Percentiles rank a stretch among this genome's conserved stretches.
Conservation (phyloP, 345 rosid genomes). For the Citropsis articulata region DNA sequence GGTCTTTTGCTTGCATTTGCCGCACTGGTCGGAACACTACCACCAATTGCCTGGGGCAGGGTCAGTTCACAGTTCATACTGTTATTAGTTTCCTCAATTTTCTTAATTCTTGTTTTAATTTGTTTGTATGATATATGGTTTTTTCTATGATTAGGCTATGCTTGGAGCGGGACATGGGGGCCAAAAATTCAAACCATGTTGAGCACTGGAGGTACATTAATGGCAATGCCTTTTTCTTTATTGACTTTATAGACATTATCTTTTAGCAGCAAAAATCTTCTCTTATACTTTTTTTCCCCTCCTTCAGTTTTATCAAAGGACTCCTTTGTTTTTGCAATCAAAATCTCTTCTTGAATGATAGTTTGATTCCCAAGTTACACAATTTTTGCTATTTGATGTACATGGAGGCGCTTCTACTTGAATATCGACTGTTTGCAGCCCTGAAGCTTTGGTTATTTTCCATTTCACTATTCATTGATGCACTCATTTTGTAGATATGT, state of each 20-base stretch:
- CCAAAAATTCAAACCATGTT: conserved; percentile 36
- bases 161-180: conserved; percentile 53
- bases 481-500: neutral
- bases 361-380: neutral
- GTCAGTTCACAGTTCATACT: conserved; percentile 27
- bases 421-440: neutral
- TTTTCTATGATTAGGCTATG: conserved; percentile 30
- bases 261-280: conserved; percentile 17
- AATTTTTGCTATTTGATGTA: too few species aligned
- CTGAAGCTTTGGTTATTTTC: too few species aligned
- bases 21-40: conserved; percentile 49
- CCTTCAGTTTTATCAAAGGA: neutral
- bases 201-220: conserved; percentile 37
- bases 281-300: neutral
- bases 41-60: conserved; percentile 49
- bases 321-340: neutral
- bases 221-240: neutral
- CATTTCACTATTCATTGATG: neutral
- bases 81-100: neutral
- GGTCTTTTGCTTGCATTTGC: conserved; percentile 68
- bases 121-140: neutral
- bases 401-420: neutral
- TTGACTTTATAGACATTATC: neutral
- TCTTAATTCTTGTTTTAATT: neutral
- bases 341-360: neutral